Conservation (phyloP, 495 filamentous ascomycete species). For the Emericellopsis terricola region DNA sequence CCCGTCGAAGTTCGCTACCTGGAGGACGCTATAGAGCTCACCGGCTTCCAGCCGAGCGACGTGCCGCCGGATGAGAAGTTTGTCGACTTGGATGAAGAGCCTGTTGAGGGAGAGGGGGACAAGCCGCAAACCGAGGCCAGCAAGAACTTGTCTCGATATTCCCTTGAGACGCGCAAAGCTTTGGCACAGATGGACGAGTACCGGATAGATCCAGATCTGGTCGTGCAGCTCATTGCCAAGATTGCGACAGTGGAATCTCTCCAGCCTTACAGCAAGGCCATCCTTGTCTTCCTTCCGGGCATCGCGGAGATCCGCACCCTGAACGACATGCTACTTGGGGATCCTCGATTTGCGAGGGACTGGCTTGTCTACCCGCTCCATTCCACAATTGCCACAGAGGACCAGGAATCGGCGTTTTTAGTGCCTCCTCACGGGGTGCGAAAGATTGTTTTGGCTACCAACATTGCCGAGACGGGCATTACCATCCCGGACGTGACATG, state of each 20-base stretch:
- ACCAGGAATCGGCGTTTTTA: conserved; percentile 81
- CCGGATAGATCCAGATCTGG: conserved; percentile 67
- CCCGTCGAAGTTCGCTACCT: conserved; percentile 76
- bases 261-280: conserved; percentile 62
- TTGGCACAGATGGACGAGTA: conserved; percentile 69
- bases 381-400: conserved; percentile 88
- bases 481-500: conserved; percentile 94
- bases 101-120: conserved; percentile 26
- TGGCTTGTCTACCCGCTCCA: conserved; percentile 83
- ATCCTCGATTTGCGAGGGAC: conserved; percentile 43
- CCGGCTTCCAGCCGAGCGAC: conserved; percentile 37
- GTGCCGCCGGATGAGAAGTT: conserved; percentile 16
- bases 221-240: conserved; percentile 52
- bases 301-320: conserved; percentile 81
- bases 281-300: conserved; percentile 86
- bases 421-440: conserved; percentile 62
- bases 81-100: conserved; percentile 36
- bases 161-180: conserved; percentile 50
- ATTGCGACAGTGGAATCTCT: conserved; percentile 51
- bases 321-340: conserved; percentile 60
- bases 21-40: conserved; percentile 78
- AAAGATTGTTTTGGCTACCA: conserved; percentile 90
- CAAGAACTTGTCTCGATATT: conserved; percentile 49
- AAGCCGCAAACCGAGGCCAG: conserved; percentile 26
- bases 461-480: conserved; percentile 94